Conservation (phyloP, 169 alveolate genomes). For the Plasmodium gonderi region DNA sequence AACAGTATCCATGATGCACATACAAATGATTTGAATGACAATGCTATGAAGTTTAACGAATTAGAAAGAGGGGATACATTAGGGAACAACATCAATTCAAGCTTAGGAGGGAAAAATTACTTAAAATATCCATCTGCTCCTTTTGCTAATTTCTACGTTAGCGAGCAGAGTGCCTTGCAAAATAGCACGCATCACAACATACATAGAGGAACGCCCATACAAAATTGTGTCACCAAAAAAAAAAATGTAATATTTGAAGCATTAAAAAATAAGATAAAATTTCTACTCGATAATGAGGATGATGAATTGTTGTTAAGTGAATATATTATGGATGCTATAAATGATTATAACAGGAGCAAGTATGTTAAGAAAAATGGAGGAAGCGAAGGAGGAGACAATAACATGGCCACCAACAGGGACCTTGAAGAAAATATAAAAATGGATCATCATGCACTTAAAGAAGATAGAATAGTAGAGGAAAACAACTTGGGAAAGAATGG, state of each 20-base stretch:
- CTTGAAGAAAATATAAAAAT: not conserved
- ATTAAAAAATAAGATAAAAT: slow-evolving; percentile 19
- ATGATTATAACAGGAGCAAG: slow-evolving; percentile 26
- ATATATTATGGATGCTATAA: slow-evolving; percentile 8
- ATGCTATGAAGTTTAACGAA: not conserved
- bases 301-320: slow-evolving; percentile 16
- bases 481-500: not conserved
- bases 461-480: not conserved
- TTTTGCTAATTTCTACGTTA: not conserved
- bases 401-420: no score
- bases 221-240: not conserved
- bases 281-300: slow-evolving; percentile 22
- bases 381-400: no score
- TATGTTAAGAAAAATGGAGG: not conserved
- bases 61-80: not conserved
- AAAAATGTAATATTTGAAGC: not conserved
- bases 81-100: not conserved
- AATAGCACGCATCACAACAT: not conserved
- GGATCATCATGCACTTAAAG: not conserved
- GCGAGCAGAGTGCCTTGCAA: not conserved
- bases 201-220: not conserved
- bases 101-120: not conserved
- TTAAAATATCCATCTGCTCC: not conserved
- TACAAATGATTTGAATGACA: not conserved
- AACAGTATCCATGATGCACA: not conserved